Base-by-base conservation (phyloP, 495 filamentous ascomycete genomes). In the Penicillium nucicola region DNA sequence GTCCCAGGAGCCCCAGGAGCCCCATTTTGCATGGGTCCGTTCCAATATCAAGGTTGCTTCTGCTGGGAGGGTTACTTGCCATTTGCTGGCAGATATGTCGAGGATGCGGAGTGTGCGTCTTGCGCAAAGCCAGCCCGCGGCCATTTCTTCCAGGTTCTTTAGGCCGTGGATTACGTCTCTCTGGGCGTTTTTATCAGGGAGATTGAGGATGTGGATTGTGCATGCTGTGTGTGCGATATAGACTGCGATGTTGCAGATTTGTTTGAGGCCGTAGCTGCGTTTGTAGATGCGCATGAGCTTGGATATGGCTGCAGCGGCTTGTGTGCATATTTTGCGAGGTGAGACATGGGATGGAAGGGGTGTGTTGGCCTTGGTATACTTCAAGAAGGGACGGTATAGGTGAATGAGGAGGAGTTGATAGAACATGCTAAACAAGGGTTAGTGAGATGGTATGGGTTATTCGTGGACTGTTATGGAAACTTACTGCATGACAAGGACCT, bases 371-470 rank as follows among this genome's bases (percentile, higher is more conserved):
- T 84, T 87, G 10, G 83, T 87, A 64, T 96, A 97, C 66, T 92
- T 95, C 31, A 98, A 79, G 66, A 98, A 98, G 1, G 93, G 92
- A 4, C 93, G 89, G 73, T 96, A 98, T 8, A 97, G 84, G 57
- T 98, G 95, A 52, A 98, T 97, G 62, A 92, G 93, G 32, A 97
- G 87, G 2, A 96, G 79, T 59, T 97, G 92, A 66, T 90, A 95
- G 68, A 97, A 92, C 93, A 97, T 97, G 74, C 91, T 95, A 55
- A 3, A 43, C 23, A 32, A 25, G 0, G 32, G 58, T 77, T 38
- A 80, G 70, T 55, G 47, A 53, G 15, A 13, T 11, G 15, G 25
- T 30, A 10, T 25, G 17, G 3, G n/a, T 17, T 11, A 2, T 19
- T 11, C 11, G 6, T 28, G 9, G 0, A 25, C 30, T 22, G 20